These are phyloP conservation scores for Helicocarpus griseus DNA, from an alignment of 2,329 filamentous ascomycete species.

Conservation along the genomic window DNA sequence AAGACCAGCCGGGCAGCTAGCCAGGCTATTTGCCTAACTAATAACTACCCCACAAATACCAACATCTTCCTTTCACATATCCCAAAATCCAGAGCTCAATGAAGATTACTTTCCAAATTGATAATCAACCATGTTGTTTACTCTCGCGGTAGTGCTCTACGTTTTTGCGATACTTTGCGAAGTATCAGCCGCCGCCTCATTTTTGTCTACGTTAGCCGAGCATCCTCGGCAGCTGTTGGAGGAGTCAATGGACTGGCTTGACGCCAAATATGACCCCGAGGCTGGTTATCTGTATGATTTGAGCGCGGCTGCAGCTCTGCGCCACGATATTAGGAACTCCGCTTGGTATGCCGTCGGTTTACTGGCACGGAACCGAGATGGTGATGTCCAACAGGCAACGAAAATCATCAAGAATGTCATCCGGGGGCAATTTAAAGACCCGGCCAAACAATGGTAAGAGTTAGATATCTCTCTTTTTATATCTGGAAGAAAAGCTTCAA, in stretches of 20 bases:
- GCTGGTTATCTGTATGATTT: slow-evolving; percentile 45
- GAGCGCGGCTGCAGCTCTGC: slow-evolving; percentile 7
- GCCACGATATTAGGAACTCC: slow-evolving; percentile 48
- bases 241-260: slow-evolving; percentile 47
- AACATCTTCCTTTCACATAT: no score
- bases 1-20: no score
- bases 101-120: no score
- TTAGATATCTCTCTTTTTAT: slow-evolving; percentile 13
- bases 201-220: background rate
- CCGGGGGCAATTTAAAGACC: slow-evolving; percentile 42
- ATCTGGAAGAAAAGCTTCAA: slow-evolving; percentile 22
- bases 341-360: slow-evolving; percentile 52
- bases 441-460: slow-evolving; percentile 47
- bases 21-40: no score
- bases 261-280: slow-evolving; percentile 43
- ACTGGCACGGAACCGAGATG: slow-evolving; percentile 43
- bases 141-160: background rate
- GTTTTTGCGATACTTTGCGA: background rate
- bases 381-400: slow-evolving; percentile 42
- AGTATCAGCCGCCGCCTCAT: background rate
- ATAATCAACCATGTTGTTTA: background rate
- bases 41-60: no score
- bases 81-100: no score
- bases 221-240: slow-evolving; percentile 28
- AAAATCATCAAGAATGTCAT: slow-evolving; percentile 48